A percentile compares a stretch with the other conserved stretches of the same genome.
Evolutionary conservation across 257 asterid genomes (phyloP).

Genomic region (Fraxinus anomala): DNA sequence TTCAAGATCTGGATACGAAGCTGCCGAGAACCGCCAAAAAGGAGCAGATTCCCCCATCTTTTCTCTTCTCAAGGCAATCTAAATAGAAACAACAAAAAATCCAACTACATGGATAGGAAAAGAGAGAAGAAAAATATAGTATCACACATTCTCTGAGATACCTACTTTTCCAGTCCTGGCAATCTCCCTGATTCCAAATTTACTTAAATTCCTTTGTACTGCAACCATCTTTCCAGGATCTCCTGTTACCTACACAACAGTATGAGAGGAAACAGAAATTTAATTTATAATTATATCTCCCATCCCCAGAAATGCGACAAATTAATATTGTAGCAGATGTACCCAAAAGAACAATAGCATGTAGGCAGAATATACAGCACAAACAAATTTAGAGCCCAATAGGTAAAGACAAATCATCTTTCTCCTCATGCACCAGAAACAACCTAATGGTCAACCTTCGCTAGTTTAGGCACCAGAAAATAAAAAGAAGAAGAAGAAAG

Average conservation of each 20-base stretch:
- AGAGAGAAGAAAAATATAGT: not conserved
- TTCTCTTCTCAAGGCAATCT: conserved; percentile 98
- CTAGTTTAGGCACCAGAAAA: not conserved
- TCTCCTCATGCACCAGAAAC: not conserved
- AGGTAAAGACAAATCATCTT: not conserved
- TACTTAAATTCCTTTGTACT: conserved; percentile 77
- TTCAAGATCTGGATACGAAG: conserved; percentile 98
- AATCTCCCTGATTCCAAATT: conserved; percentile 90
- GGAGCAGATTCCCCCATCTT: conserved; percentile 98
- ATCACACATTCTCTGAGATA: conserved; percentile 5
- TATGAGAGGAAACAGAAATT: conserved; percentile 18
- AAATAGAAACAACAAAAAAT: conserved; percentile 25
- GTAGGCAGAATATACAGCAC: conserved; percentile 8
- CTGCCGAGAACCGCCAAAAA: conserved; percentile 97
- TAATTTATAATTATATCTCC: conserved; percentile 6
- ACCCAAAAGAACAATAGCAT: not conserved
- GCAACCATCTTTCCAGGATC: conserved; percentile 99
- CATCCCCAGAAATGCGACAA: not conserved
- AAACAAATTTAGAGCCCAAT: not conserved
- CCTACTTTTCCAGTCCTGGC: conserved; percentile 96
- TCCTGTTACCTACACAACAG: conserved; percentile 73
- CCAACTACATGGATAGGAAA: conserved; percentile 21
- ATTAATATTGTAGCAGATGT: conserved; percentile 8
- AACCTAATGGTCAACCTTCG: not conserved
- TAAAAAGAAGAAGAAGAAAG: not conserved